Evolutionary conservation across 805 yeast genomes (phyloP).

Genomic region (Zygosaccharomyces gambellarensis): DNA sequence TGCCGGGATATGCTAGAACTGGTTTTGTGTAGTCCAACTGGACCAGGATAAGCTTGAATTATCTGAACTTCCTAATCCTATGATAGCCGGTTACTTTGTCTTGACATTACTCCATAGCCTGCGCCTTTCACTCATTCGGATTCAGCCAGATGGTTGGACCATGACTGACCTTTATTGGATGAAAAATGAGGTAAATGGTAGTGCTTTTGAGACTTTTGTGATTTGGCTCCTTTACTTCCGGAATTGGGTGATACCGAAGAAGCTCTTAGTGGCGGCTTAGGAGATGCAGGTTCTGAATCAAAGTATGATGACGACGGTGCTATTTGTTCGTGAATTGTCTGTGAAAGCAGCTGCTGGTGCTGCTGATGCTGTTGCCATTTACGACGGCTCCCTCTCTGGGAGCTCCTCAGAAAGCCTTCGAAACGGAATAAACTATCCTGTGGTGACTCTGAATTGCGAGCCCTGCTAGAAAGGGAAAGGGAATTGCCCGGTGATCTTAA

Average conservation of each 20-base stretch:
- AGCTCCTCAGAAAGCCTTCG: conserved; percentile 39
- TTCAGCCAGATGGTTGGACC: conserved; percentile 4
- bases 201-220: conserved; percentile 19
- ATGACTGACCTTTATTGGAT: conserved; percentile 10
- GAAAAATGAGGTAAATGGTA: conserved; percentile 28
- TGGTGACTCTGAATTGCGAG: conserved; percentile 23
- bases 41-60: too few species aligned
- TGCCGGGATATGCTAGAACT: too few species aligned
- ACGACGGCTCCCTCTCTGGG: conserved; percentile 34
- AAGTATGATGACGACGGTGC: conserved; percentile 9
- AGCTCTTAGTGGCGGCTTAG: conserved; percentile 11
- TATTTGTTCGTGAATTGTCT: conserved; percentile 23
- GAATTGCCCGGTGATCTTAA: conserved; percentile 17
- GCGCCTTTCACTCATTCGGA: neutral
- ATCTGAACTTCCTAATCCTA: too few species aligned
- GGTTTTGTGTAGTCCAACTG: too few species aligned
- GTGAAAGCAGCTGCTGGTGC: conserved; percentile 25
- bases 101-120: too few species aligned
- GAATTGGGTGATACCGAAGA: conserved; percentile 13
- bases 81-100: too few species aligned
- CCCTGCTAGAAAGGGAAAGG: conserved; percentile 20
- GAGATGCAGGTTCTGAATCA: conserved; percentile 9
- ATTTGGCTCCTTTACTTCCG: conserved; percentile 3
- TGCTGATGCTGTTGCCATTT: conserved; percentile 27
- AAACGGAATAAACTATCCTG: conserved; percentile 43